Percentiles rank a stretch among this genome's conserved stretches.
Conservation (phyloP, 352 stramenopile genomes). For the Elongisporangium undulatum region DNA sequence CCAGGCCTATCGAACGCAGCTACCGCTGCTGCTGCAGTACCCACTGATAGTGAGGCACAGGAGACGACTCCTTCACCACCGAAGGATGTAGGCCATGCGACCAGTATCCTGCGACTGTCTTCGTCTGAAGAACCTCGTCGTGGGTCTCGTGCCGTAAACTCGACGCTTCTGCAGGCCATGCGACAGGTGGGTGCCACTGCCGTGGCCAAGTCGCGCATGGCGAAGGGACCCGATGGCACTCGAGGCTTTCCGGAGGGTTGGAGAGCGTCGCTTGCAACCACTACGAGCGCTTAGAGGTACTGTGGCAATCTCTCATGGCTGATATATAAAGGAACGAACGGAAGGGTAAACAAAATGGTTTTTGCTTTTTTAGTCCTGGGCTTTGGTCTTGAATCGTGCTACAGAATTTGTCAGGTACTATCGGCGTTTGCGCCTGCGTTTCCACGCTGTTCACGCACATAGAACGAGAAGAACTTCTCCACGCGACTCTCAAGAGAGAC, state of each 20-base stretch:
- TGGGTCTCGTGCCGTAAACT: slow-evolving; percentile 55
- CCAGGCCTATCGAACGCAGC: slow-evolving; percentile 10
- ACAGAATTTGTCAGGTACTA: background rate
- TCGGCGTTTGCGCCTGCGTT: background rate
- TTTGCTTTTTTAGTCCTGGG: background rate
- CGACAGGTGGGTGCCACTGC: slow-evolving; percentile 56
- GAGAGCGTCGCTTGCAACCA: slow-evolving; percentile 12
- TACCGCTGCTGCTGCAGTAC: slow-evolving; percentile 8
- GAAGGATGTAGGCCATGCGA: slow-evolving; percentile 26
- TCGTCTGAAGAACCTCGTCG: slow-evolving; percentile 20
- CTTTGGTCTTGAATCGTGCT: background rate
- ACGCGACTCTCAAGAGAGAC: slow-evolving; percentile 71
- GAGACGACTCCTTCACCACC: background rate
- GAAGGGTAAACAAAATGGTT: slow-evolving; percentile 3
- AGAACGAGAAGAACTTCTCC: slow-evolving; percentile 73
- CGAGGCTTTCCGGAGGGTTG: slow-evolving; percentile 62
- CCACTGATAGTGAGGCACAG: slow-evolving; percentile 9
- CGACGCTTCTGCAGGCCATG: slow-evolving; percentile 61
- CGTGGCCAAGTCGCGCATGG: slow-evolving; percentile 58
- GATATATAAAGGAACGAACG: background rate
- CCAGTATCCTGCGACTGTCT: slow-evolving; percentile 45
- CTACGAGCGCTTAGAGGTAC: background rate
- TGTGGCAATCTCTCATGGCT: background rate
- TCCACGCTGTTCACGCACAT: slow-evolving; percentile 25
- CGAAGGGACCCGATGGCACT: slow-evolving; percentile 67